Conservation (phyloP, 208 protist genomes). For the Willaertia magna region DNA sequence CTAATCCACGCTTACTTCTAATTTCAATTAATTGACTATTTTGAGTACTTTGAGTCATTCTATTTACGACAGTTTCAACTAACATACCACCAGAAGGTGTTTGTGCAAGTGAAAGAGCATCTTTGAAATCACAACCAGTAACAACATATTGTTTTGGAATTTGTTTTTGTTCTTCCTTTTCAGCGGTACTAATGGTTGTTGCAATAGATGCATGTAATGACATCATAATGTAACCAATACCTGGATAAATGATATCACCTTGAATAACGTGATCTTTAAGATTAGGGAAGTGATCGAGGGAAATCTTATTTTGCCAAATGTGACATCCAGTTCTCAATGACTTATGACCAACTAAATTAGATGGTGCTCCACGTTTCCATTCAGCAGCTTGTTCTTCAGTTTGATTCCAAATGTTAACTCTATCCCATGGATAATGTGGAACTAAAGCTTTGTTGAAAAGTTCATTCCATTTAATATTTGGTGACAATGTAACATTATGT, state of each 20-base stretch:
- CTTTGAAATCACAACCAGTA: neutral
- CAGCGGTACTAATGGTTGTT: no score
- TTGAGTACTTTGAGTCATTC: neutral
- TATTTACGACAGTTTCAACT: neutral
- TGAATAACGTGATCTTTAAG: neutral
- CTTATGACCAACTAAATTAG: neutral
- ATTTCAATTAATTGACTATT: neutral
- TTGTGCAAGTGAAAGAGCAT: neutral
- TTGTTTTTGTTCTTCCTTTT: neutral
- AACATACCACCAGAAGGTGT: neutral
- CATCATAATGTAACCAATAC: neutral
- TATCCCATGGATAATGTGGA: neutral
- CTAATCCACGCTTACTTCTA: neutral
- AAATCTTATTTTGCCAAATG: neutral
- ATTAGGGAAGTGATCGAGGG: neutral
- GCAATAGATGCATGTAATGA: neutral
- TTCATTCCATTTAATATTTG: neutral
- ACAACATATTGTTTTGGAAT: neutral
- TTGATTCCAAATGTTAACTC: neutral
- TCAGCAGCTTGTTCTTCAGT: neutral
- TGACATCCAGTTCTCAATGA: neutral
- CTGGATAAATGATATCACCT: neutral
- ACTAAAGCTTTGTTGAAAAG: neutral
- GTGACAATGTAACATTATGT: neutral
- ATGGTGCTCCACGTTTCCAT: neutral